Evolutionary conservation across 345 rosid species (phyloP), one percentile per base, ranked within the genome.

Genomic region (Dipteronia sinensis): DNA sequence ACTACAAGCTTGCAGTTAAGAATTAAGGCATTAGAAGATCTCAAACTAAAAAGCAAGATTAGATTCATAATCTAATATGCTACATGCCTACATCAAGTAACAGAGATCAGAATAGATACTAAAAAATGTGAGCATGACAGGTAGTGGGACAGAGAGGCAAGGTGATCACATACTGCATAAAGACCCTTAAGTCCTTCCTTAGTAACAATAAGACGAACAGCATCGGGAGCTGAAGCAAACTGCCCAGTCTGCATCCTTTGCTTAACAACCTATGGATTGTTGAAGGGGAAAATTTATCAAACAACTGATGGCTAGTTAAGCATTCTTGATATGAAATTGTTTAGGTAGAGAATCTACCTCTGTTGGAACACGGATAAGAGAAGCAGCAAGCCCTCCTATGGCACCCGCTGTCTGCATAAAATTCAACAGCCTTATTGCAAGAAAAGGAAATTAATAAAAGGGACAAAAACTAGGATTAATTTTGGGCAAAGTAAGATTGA

Each of bases 201-300:
- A 3, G 97, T 77, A 71, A 88, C 85, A 82, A 94, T 89, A 65
- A 92, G 85, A 38, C 91, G 91, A 67, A 96, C 95, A 77, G 98
- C 99, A 69, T 82, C 81, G 29, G 97, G 91, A 53, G 99, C 94
- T 29, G 98, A 90, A 63, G 88, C 79, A 84, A 91, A 96, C 72
- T 96, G 99, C 70, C 94, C 93, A 25, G 99, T 92, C 84, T 94
- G 98, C 97, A 92, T 88, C 88, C 99, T 88, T 81, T 92, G 95
- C 85, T 94, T 96, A 70, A 96, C 94, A 84, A 96, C 99, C 98
- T 96, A 83, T 49, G 46, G 25, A 73, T 72, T 58, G 80, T 66
- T 56, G 59, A 69, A 65, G 34, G 67, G 20, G 1, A 40, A 13
- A 76, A 44, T 73, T 20, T n/a, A 42, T 40, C 20, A 20, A 64